Evolutionary conservation across 495 filamentous ascomycete genomes (phyloP).

Genomic region (Lepraria neglecta): DNA sequence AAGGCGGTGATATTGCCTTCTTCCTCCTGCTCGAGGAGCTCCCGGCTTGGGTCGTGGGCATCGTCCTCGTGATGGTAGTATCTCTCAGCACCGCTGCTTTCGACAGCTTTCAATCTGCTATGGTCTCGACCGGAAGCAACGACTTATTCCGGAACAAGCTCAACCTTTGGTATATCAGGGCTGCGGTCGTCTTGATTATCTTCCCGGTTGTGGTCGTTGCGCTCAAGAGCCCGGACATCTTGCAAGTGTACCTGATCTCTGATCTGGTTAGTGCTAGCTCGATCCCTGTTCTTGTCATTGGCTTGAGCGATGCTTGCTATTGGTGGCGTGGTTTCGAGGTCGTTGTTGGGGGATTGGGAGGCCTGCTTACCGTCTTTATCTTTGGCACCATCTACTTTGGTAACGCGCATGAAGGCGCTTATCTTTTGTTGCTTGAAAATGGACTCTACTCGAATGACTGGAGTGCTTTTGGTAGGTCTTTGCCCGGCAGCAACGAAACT

Average conservation of each 20-base stretch:
- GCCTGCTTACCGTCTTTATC: slow-evolving; percentile 66
- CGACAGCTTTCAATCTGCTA: slow-evolving; percentile 67
- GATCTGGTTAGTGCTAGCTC: slow-evolving; percentile 65
- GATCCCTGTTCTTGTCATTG: slow-evolving; percentile 62
- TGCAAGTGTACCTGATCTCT: slow-evolving; percentile 71
- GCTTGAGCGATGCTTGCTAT: slow-evolving; percentile 55
- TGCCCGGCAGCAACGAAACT: neutral
- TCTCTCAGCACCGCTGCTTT: slow-evolving; percentile 67
- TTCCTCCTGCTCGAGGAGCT: slow-evolving; percentile 64
- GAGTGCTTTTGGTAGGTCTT: slow-evolving; percentile 56
- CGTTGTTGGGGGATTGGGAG: slow-evolving; percentile 62
- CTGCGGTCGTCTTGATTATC: slow-evolving; percentile 58
- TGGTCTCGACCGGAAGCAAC: slow-evolving; percentile 68
- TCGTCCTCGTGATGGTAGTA: slow-evolving; percentile 70
- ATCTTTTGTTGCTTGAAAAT: slow-evolving; percentile 60
- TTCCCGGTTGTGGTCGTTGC: slow-evolving; percentile 64
- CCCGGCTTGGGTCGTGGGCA: slow-evolving; percentile 66
- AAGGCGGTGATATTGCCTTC: slow-evolving; percentile 60
- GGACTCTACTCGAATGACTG: slow-evolving; percentile 66
- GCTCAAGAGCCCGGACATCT: slow-evolving; percentile 60
- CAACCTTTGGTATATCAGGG: slow-evolving; percentile 61
- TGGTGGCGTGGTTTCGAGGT: slow-evolving; percentile 73
- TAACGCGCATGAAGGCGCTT: slow-evolving; percentile 53
- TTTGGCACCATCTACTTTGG: slow-evolving; percentile 67
- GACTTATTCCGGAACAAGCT: slow-evolving; percentile 73